Evolutionary conservation across 306 rosid species (phyloP), one percentile per base, ranked within the genome.

Genomic region (Malus domestica): DNA sequence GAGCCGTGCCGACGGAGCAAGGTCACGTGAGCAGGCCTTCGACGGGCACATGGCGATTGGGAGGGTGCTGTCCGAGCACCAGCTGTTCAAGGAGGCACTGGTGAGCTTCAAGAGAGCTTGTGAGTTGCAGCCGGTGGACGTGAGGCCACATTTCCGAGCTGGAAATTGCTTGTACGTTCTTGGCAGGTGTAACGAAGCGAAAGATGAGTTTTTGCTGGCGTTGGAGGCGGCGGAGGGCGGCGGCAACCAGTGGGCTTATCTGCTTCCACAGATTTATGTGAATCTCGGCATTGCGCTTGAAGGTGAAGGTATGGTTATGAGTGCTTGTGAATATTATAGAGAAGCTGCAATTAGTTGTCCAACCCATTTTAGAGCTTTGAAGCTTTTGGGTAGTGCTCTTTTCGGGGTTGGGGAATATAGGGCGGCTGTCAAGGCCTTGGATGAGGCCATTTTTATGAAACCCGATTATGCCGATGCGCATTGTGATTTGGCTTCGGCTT

Each of bases 41-140:
- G 99, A 96, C 84, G 98, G 99, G 25, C 98, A 96, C 61, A 96
- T 96, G 99, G 99, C 98, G 20, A 92, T 96, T 73, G 99, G 98
- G 10, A 81, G 99, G 79, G 97, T 96, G 75, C 74, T 96, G 72
- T 92, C 90, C 49, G 99, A 96, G 77, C 97, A 96, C 44, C 99
- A 92, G 77, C 71, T 92, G 83, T 96, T 90, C 63, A 96, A 90
- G 82, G 99, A 90, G 82, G 90, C 91, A 29, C 73, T 96, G 80
- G 87, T 87, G 80, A 96, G 99, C 72, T 96, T 96, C 81, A 88
- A 83, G 84, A 86, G 99, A 79, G 98, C 99, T 49, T 96, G 97
- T 79, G 99, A 96, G 74, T 77, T 96, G 90, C 97, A 90, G n/a
- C 99, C 99, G 32, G 85, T 93, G 71, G 99, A 96, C 72, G 99